Evolutionary conservation across 306 rosid species (phyloP), one percentile per base, ranked within the genome.

Genomic region (Gastrolobium bilobum): DNA sequence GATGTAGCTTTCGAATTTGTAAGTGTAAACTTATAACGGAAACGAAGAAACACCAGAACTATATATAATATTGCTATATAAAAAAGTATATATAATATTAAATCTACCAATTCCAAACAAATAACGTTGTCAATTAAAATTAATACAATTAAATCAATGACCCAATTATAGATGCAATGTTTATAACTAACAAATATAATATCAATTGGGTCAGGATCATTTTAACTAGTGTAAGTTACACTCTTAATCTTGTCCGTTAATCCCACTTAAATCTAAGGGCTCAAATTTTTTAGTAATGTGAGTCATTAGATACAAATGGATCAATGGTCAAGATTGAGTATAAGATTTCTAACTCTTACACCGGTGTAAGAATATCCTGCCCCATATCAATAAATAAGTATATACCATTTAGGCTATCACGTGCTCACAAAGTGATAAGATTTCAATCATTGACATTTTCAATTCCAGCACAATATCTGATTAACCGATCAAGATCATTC

Each of bases 401-500:
- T 1, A 20, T 10, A 53, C 34, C 31, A 5, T 4, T 2, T 4
- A 20, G 34, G 60, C 9, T 11, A 51, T 51, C 20, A 53, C 2
- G 33, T 6, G 34, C 60, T 7, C 33, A 53, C 6, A 53, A 72
- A 40, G n/a, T 13, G n/a, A 5, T 40, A 7, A 20, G 42, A 13
- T 26, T 56, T 56, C 60, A 40, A 73, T 56, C 14, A 56, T 40
- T 6, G 67, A n/a, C 64, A 42, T 1, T n/a, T 51, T 50, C 57
- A 60, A 61, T 30, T 56, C 40, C 38, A 54, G 35, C 64, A 57
- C 48, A 64, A 29, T 65, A 43, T 65, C 29, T 9, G 13, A 50
- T 4, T 13, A 58, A 30, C 38, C 53, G 80, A 66, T 62, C 5
- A 31, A 14, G 7, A 73, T 59, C 62, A 42, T 58, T 47, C 47